These are phyloP conservation scores for Polyporus arcularius DNA, from an alignment of 768 basidiomycete species.

Conservation along the genomic window DNA sequence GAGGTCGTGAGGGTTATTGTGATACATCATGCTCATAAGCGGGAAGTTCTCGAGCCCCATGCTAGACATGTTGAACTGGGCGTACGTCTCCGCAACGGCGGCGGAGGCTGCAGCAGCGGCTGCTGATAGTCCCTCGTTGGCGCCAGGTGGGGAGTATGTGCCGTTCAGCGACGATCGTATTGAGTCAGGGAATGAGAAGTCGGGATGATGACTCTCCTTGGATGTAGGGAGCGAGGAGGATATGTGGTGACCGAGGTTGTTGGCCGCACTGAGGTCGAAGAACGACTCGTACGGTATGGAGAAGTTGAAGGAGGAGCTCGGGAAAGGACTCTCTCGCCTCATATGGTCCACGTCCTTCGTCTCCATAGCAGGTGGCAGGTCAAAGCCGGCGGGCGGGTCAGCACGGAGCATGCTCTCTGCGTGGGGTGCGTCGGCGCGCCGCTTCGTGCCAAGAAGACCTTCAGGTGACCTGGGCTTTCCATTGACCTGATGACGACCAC, in stretches of 20 bases:
- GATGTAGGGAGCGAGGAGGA: slow-evolving; percentile 18
- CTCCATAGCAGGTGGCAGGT: slow-evolving; percentile 28
- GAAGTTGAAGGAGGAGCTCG: slow-evolving; percentile 71
- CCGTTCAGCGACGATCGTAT: slow-evolving; percentile 24
- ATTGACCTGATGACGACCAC: slow-evolving; percentile 79
- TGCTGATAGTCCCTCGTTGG: slow-evolving; percentile 58
- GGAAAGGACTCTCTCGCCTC: slow-evolving; percentile 52
- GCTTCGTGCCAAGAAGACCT: slow-evolving; percentile 68
- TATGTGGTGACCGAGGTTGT: slow-evolving; percentile 36
- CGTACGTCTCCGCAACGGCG: slow-evolving; percentile 75
- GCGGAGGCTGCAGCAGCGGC: slow-evolving; percentile 65
- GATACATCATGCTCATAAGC: slow-evolving; percentile 66
- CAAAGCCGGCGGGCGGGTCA: slow-evolving; percentile 64
- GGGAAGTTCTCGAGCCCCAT: slow-evolving; percentile 60
- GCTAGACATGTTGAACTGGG: slow-evolving; percentile 59
- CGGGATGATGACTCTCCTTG: slow-evolving; percentile 14
- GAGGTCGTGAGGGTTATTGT: slow-evolving; percentile 44
- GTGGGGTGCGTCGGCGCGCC: slow-evolving; percentile 80
- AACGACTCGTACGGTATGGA: slow-evolving; percentile 61
- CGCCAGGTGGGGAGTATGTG: slow-evolving; percentile 23
- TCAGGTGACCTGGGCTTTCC: slow-evolving; percentile 71
- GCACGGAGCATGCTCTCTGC: slow-evolving; percentile 77
- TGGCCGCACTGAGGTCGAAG: slow-evolving; percentile 44
- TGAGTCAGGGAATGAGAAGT: slow-evolving; percentile 24
- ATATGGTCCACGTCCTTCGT: slow-evolving; percentile 38